phyloP scores from a whole-genome alignment of 352 stramenopile genomes.

The Pythium volutum region DNA sequence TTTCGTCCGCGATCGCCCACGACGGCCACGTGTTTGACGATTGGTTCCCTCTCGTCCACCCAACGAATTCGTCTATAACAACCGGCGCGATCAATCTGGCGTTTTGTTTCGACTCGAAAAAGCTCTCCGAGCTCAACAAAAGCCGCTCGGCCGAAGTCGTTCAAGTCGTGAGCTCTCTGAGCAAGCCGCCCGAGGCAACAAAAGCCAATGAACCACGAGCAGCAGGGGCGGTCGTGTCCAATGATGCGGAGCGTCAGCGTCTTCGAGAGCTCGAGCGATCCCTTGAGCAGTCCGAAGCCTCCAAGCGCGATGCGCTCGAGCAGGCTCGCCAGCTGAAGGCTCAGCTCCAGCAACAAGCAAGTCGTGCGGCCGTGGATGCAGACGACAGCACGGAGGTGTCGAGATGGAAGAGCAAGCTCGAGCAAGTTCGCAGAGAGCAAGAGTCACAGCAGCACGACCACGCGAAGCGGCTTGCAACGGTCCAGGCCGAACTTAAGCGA shows the following conservation, averaged over 20 bases:
- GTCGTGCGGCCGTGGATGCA: constrained; percentile 10
- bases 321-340: constrained; percentile 39
- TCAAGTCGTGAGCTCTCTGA: neutral
- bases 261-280: constrained; percentile 21
- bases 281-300: constrained; percentile 26
- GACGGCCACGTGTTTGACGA: constrained; percentile 77
- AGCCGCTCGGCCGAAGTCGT: neutral
- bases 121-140: constrained; percentile 9
- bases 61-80: constrained; percentile 19
- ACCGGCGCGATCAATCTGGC: constrained; percentile 44
- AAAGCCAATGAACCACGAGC: constrained; percentile 14
- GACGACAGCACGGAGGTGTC: constrained; percentile 35
- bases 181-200: neutral
- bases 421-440: constrained; percentile 50
- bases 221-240: neutral
- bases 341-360: constrained; percentile 40
- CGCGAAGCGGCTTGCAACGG: constrained; percentile 19
- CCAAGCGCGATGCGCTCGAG: constrained; percentile 52
- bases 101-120: constrained; percentile 61
- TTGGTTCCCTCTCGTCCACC: constrained; percentile 44
- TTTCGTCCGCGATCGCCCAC: constrained; percentile 63
- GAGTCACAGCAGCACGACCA: constrained; percentile 38
- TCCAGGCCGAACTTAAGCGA: constrained; percentile 17
- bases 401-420: constrained; percentile 55
- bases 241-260: constrained; percentile 5